Base-by-base conservation (phyloP, 257 asterid species). In the Solanum sejunctum region DNA sequence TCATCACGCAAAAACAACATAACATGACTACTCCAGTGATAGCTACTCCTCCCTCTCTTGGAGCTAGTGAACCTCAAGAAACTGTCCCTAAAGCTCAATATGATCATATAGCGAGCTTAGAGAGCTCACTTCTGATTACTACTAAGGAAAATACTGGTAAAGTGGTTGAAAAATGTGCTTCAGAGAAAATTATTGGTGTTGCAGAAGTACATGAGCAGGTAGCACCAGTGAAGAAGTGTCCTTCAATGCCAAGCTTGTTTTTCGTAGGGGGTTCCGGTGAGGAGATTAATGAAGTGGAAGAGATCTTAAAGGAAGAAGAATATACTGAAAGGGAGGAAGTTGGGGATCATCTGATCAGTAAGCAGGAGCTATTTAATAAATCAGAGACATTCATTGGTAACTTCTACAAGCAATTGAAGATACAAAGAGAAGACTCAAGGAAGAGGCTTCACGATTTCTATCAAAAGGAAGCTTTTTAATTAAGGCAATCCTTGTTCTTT, bases 361-460 rank as follows among this genome's bases (percentile, higher is more conserved):
- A 85, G 16, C 90, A 91, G 82, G 97, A 93, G 84, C 88, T 93
- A 83, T 92, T 86, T 84, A 80, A 86, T 4, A 89, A 89, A 89
- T 86, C 97, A 5, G 97, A 93, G 92, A 91, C 78, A 23, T 92
- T 93, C 83, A 92, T 93, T 70, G 94, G 92, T 39, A 81, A 92
- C 85, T 93, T 93, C 83, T 91, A 93, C 82, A 86, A 89, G 82
- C 91, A 93, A 57, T 57, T 92, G 87, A 93, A 90, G 90, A 90
- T 92, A 88, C 96, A 93, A 85, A 92, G 96, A 77, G 91, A 92
- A 79, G 91, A 91, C 6, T 91, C 95, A 0, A 84, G 90, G 92
- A 88, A 87, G 47, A 90, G 88, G 16, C 88, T 85, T 61, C 88
- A 90, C 69, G 84, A 79, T 64, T 32, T 88, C 45, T 89, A 83